Conservation (phyloP, 2,329 filamentous ascomycete species). For the Atkinsonella texensis region DNA sequence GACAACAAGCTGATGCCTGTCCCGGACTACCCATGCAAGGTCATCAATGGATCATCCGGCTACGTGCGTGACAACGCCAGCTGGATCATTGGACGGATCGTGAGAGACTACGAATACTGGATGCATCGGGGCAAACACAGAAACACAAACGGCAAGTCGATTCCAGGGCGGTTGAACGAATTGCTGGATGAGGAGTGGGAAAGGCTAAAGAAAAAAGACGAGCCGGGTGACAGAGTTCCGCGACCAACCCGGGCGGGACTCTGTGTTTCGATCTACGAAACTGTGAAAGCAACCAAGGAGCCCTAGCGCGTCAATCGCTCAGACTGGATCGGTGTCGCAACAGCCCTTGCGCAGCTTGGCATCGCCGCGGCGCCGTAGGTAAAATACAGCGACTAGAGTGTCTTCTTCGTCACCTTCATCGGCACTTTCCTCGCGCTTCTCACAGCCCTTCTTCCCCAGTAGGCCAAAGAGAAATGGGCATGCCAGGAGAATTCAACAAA, state of each 20-base stretch:
- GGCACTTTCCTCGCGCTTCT: conserved; percentile 25
- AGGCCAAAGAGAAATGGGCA: conserved; percentile 31
- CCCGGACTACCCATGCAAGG: conserved; percentile 19
- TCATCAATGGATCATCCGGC: conserved; percentile 25
- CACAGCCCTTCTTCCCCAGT: conserved; percentile 27
- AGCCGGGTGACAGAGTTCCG: conserved; percentile 2
- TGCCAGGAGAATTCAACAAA: conserved; percentile 20
- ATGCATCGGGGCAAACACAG: conserved; percentile 2
- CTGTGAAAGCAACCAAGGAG: not conserved
- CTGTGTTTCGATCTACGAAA: conserved; percentile 15
- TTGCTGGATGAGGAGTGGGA: conserved; percentile 5
- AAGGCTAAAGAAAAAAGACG: not conserved
- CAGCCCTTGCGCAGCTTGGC: conserved; percentile 18
- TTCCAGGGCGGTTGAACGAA: conserved; percentile 8
- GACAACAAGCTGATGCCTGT: conserved; percentile 16
- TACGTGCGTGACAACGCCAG: conserved; percentile 25
- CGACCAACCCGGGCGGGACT: conserved; percentile 14
- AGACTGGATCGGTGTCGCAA: conserved; percentile 16
- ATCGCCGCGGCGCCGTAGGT: conserved; percentile 22
- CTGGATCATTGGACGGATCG: conserved; percentile 30
- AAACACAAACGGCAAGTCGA: conserved; percentile 1
- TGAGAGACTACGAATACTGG: conserved; percentile 28
- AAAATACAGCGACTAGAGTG: conserved; percentile 23
- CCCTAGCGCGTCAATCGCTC: conserved; percentile 12
- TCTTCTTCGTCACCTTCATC: conserved; percentile 25